Evolutionary conservation across 2,329 filamentous ascomycete species (phyloP).

Genomic region (Fusarium chuoi): DNA sequence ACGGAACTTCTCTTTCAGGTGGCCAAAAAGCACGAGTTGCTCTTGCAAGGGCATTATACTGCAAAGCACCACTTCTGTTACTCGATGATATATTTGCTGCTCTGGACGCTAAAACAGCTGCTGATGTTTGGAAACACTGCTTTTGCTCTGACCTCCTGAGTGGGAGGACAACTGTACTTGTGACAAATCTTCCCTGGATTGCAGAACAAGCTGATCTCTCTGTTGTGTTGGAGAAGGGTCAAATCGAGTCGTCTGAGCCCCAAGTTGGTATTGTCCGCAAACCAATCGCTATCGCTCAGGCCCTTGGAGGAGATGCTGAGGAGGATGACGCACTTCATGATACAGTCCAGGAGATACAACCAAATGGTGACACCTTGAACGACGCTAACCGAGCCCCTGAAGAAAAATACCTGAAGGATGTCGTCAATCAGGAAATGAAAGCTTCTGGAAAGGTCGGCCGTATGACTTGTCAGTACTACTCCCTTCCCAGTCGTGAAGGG

Average conservation of each 20-base stretch:
- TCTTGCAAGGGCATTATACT: slow-evolving; percentile 67
- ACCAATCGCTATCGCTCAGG: slow-evolving; percentile 56
- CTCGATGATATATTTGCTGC: slow-evolving; percentile 71
- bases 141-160: slow-evolving; percentile 66
- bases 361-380: slow-evolving; percentile 45
- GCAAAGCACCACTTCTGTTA: slow-evolving; percentile 63
- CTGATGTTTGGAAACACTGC: slow-evolving; percentile 65
- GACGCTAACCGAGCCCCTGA: slow-evolving; percentile 48
- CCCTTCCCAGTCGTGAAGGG: neutral
- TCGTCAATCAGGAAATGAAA: slow-evolving; percentile 60
- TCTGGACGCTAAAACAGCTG: slow-evolving; percentile 67
- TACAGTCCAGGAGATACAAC: slow-evolving; percentile 44
- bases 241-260: slow-evolving; percentile 53
- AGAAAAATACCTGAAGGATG: slow-evolving; percentile 52
- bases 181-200: slow-evolving; percentile 67
- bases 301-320: slow-evolving; percentile 49
- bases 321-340: slow-evolving; percentile 45
- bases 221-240: slow-evolving; percentile 59
- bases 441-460: slow-evolving; percentile 58
- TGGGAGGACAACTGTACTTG: slow-evolving; percentile 65
- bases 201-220: slow-evolving; percentile 61
- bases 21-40: slow-evolving; percentile 68
- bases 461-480: slow-evolving; percentile 53
- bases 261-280: slow-evolving; percentile 59
- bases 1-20: slow-evolving; percentile 65